A percentile compares a stretch with the other conserved stretches of the same genome.
phyloP scores from a whole-genome alignment of 768 basidiomycete species.

The Lentinula detonsa region DNA sequence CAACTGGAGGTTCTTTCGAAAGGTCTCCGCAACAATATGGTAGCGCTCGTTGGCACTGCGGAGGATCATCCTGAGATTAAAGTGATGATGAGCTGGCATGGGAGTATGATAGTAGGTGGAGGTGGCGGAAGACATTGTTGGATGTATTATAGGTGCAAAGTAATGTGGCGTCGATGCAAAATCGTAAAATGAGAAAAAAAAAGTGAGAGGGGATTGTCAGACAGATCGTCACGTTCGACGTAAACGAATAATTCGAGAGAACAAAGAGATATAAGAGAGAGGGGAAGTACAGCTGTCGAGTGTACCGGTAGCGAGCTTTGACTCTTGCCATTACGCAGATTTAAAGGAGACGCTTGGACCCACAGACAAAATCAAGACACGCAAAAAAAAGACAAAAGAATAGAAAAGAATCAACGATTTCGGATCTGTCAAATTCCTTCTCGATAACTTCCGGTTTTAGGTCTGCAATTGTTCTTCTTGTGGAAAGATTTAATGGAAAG shows the following conservation, averaged over 20 bases:
- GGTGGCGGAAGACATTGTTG: conserved; percentile 1
- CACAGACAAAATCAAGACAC: conserved; percentile 6
- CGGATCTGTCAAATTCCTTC: neutral
- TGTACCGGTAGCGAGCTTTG: conserved; percentile 2
- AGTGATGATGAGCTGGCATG: conserved; percentile 21
- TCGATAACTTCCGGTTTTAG: neutral
- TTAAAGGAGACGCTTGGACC: conserved; percentile 5
- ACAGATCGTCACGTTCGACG: conserved; percentile 1
- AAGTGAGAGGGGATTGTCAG: conserved; percentile 6
- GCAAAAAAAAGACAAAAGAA: conserved; percentile 5
- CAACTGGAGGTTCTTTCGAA: conserved; percentile 27
- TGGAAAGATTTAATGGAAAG: conserved; percentile 4
- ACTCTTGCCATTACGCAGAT: neutral
- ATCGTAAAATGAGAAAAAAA: neutral
- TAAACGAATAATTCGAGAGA: neutral
- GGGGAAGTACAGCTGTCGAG: conserved; percentile 1
- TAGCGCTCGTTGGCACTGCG: conserved; percentile 38
- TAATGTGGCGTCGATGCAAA: neutral
- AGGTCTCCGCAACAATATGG: conserved; percentile 26
- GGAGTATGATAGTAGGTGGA: conserved; percentile 4
- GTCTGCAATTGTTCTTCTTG: conserved; percentile 1
- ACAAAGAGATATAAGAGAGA: neutral
- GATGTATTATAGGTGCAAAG: neutral
- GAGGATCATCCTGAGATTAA: conserved; percentile 33
- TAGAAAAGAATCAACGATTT: neutral